Evolutionary conservation across 306 rosid species (phyloP).

Genomic region (Echinosophora koreensis): DNA sequence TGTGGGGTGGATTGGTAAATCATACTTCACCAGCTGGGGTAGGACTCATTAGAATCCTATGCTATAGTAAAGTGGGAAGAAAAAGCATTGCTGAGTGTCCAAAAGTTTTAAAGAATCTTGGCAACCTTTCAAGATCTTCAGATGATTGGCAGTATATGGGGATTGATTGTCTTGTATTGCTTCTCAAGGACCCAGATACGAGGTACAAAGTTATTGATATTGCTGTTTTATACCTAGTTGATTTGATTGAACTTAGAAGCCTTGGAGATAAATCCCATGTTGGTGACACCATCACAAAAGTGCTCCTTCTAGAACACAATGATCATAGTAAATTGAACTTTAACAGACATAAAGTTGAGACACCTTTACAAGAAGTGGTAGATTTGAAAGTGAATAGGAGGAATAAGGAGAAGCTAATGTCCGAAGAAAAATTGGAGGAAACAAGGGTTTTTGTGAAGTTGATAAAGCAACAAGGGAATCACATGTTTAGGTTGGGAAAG

Average conservation of each 20-base stretch:
- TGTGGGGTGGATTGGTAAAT: conserved; percentile 89
- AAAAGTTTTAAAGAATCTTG: conserved; percentile 54
- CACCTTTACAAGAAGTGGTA: conserved; percentile 46
- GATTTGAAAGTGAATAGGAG: conserved; percentile 52
- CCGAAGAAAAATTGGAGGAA: conserved; percentile 53
- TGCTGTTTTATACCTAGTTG: conserved; percentile 57
- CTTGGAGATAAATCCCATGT: conserved; percentile 67
- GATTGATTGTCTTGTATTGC: conserved; percentile 76
- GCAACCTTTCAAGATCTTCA: conserved; percentile 80
- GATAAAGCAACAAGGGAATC: conserved; percentile 65
- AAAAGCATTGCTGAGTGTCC: conserved; percentile 54
- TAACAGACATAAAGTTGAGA: conserved; percentile 31
- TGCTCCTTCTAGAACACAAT: conserved; percentile 51
- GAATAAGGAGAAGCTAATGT: conserved; percentile 50
- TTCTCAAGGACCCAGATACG: conserved; percentile 72
- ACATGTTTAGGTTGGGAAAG: conserved; percentile 58
- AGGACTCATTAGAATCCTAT: conserved; percentile 75
- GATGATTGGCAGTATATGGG: conserved; percentile 93
- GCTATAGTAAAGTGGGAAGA: conserved; percentile 69
- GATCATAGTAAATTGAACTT: conserved; percentile 11
- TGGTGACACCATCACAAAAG: conserved; percentile 62
- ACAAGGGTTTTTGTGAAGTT: conserved; percentile 47
- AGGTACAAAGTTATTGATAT: conserved; percentile 67
- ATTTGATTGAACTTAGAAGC: conserved; percentile 65
- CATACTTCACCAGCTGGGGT: conserved; percentile 73